Evolutionary conservation across 768 basidiomycete genomes (phyloP).

Genomic region (Amanita polypyramis): DNA sequence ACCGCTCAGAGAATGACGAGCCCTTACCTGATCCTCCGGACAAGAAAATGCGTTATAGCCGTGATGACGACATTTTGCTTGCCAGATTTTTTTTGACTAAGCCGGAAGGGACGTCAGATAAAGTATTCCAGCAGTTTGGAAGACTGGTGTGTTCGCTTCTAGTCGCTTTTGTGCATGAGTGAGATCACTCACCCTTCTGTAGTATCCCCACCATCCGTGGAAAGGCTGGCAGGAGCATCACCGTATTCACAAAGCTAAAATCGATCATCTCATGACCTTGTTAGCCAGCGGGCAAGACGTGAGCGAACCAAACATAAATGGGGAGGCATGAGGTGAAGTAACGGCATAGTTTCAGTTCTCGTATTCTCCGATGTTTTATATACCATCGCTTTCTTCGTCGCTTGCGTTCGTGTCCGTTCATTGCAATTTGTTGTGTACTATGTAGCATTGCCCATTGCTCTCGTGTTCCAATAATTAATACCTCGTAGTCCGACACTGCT

Average conservation of each 20-base stretch:
- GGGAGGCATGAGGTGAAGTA: neutral
- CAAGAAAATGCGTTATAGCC: constrained; percentile 84
- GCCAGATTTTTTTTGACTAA: constrained; percentile 65
- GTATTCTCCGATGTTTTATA: neutral
- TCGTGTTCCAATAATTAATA: too few relatives aligned
- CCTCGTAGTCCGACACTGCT: neutral
- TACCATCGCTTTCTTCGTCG: neutral
- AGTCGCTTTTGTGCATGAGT: neutral
- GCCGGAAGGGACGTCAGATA: constrained; percentile 75
- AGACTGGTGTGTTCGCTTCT: constrained; percentile 37
- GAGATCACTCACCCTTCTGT: neutral
- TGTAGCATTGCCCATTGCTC: neutral
- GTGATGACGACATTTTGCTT: constrained; percentile 67
- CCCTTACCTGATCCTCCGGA: constrained; percentile 69
- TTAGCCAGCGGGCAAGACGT: constrained; percentile 46
- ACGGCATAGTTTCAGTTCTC: neutral
- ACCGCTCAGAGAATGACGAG: constrained; percentile 53
- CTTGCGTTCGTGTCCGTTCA: neutral
- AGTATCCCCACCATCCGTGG: constrained; percentile 89
- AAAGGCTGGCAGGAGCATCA: constrained; percentile 93
- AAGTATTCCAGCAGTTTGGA: constrained; percentile 76
- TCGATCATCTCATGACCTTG: constrained; percentile 66
- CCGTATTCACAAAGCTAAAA: constrained; percentile 78
- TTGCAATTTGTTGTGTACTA: neutral
- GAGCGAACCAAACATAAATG: constrained; percentile 15